Base-by-base conservation (phyloP, 2,329 filamentous ascomycete genomes). In the Colletotrichum echinochloae region DNA sequence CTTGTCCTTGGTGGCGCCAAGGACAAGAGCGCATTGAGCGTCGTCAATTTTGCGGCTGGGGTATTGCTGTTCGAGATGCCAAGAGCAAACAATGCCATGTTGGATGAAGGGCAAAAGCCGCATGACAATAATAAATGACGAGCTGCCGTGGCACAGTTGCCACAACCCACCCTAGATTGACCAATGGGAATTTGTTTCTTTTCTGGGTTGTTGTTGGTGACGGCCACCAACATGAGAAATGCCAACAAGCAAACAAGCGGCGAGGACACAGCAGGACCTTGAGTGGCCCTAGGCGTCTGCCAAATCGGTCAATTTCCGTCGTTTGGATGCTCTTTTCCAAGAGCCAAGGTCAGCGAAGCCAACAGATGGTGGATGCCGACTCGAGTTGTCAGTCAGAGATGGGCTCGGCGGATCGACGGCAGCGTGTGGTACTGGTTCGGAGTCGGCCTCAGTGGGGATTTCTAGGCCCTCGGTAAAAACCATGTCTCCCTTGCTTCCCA, bases 401-500 rank as follows among this genome's bases (percentile, higher is more conserved):
- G 35, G 23, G 7, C 14, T 60, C 23, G 63, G 23, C 18, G 14
- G 26, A 12, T 49, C 35, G 48, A 8, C 30, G 26, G 26, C 23
- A 48, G 52, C 33, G 23, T 11, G 37, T 33, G 44, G 14, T 49
- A 35, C 37, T 44, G 69, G 1, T 14, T 62, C 16, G 23, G 48
- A 5, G 30, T 71, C 26, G 23, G n/a, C 64, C 65, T 44, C 73
- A 70, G 56, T 23, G 23, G 61, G 18, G 16, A 75, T 75, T 56
- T 80, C 78, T 33, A 79, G 78, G 5, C 84, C 86, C 77, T 94
- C 92, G 0, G 91, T 89, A 76, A 95, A 92, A 1, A 92, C 91
- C 57, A 94, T 78, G 79, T 94, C 90, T 28, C 92, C 93, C 16
- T 84, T 87, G 65, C 84, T 82, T 5, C 91, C 92, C 26, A 95